phyloP scores from a whole-genome alignment of 345 rosid genomes.

The Rhizophora mangle region DNA sequence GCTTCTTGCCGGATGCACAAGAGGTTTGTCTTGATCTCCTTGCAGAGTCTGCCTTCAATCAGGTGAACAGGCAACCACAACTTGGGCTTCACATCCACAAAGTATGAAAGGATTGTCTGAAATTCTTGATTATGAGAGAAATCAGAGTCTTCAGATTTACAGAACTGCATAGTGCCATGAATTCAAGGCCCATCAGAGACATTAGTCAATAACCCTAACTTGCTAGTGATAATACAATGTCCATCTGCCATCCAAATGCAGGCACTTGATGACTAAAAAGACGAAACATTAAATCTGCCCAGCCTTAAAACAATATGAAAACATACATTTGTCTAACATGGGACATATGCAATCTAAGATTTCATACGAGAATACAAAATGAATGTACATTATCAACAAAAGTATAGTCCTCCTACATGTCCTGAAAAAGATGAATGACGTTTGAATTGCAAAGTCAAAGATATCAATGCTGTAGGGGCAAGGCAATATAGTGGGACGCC shows the following conservation, averaged over 20 bases:
- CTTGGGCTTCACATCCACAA: constrained; percentile 73
- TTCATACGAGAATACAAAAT: too few species aligned
- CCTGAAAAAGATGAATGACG: too few species aligned
- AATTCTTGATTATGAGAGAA: constrained; percentile 36
- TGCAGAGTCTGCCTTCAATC: constrained; percentile 77
- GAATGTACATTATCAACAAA: too few species aligned
- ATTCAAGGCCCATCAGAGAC: background rate
- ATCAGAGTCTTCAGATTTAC: constrained; percentile 25
- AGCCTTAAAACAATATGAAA: too few species aligned
- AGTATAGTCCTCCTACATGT: too few species aligned
- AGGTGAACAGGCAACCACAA: constrained; percentile 73
- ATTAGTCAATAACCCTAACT: background rate
- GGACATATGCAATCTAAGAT: too few species aligned
- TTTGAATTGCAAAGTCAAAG: too few species aligned
- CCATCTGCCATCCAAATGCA: background rate
- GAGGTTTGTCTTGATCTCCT: constrained; percentile 68
- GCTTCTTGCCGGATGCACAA: constrained; percentile 62
- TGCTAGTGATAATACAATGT: background rate
- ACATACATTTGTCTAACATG: too few species aligned
- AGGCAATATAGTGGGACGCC: too few species aligned
- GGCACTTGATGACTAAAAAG: background rate
- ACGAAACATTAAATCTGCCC: background rate
- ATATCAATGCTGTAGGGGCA: too few species aligned
- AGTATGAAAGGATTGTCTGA: constrained; percentile 56
- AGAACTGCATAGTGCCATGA: constrained; percentile 35